A percentile compares a stretch with the other conserved stretches of the same genome.
phyloP scores from a whole-genome alignment of 805 yeast genomes.

The Lachancea meyersii region DNA sequence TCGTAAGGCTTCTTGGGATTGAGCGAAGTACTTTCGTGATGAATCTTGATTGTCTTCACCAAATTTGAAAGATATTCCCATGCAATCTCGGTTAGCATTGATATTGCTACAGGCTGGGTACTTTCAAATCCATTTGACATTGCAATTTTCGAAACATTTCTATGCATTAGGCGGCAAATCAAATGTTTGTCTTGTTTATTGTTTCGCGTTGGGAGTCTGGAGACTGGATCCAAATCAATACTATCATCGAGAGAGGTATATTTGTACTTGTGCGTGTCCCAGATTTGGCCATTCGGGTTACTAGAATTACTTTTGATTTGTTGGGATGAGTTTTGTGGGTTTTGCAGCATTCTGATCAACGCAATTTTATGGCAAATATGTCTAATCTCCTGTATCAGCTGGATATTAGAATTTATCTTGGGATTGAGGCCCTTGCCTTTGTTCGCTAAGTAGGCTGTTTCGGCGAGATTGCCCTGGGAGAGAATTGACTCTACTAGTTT shows the following conservation, averaged over 20 bases:
- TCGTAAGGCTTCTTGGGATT: conserved; percentile 32
- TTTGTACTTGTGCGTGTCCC: conserved; percentile 22
- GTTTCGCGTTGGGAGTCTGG: conserved; percentile 69
- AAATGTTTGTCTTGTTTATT: conserved; percentile 46
- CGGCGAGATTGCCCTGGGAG: conserved; percentile 35
- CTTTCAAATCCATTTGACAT: conserved; percentile 93
- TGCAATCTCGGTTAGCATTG: conserved; percentile 75
- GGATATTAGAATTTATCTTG: conserved; percentile 57
- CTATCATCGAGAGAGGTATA: conserved; percentile 48
- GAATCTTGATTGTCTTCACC: conserved; percentile 61
- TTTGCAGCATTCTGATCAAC: conserved; percentile 84
- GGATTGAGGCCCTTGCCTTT: conserved; percentile 52
- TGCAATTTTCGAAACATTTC: conserved; percentile 66
- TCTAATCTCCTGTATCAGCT: conserved; percentile 80
- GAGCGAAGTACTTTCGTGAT: conserved; percentile 52
- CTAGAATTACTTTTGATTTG: conserved; percentile 5
- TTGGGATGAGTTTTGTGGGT: conserved; percentile 43
- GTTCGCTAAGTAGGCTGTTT: conserved; percentile 35
- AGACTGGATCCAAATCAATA: conserved; percentile 74
- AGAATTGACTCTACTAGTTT: conserved; percentile 37
- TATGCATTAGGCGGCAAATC: conserved; percentile 58
- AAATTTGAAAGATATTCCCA: conserved; percentile 72
- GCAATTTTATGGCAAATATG: conserved; percentile 84
- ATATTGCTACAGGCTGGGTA: conserved; percentile 69
- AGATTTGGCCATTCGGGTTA: conserved; percentile 17